These are phyloP conservation scores for Rhamnella rubrinervis DNA, from an alignment of 331 rosid genomes.

Conservation along the genomic window DNA sequence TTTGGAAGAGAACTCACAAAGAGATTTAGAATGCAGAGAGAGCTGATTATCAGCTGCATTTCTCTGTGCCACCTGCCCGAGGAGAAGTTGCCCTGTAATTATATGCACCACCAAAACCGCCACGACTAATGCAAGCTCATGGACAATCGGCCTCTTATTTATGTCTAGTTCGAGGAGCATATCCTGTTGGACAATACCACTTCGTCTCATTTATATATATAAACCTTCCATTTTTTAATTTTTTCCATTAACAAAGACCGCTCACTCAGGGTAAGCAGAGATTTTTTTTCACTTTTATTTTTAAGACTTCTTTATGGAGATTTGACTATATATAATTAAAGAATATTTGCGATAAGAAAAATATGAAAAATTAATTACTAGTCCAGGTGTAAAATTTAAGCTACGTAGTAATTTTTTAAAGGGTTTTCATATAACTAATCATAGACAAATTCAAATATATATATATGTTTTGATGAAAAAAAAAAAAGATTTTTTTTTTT, in stretches of 20 bases:
- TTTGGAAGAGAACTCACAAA: constrained; percentile 38
- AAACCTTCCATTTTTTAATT: background rate
- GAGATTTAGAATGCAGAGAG: background rate
- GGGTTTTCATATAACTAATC: too few species aligned
- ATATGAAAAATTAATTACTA: background rate
- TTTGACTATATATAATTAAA: too few species aligned
- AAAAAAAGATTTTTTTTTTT: too few species aligned
- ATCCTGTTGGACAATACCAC: constrained; percentile 19
- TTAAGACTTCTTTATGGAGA: too few species aligned
- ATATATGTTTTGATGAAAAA: too few species aligned
- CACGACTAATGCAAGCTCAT: background rate
- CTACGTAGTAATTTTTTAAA: too few species aligned
- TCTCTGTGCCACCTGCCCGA: constrained; percentile 28
- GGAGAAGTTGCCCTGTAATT: constrained; percentile 36
- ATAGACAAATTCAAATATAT: too few species aligned
- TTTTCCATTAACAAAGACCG: constrained; percentile 7
- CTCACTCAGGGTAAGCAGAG: background rate
- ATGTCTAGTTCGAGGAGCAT: constrained; percentile 6
- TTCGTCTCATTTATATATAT: background rate
- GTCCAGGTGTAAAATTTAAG: too few species aligned
- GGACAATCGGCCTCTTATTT: background rate
- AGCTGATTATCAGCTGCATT: background rate
- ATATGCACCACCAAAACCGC: background rate
- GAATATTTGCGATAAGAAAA: background rate
- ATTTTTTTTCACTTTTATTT: too few species aligned